Percentiles rank a stretch among this genome's conserved stretches.
Evolutionary conservation across 768 basidiomycete genomes (phyloP).

Genomic region (Lactarius sp.): DNA sequence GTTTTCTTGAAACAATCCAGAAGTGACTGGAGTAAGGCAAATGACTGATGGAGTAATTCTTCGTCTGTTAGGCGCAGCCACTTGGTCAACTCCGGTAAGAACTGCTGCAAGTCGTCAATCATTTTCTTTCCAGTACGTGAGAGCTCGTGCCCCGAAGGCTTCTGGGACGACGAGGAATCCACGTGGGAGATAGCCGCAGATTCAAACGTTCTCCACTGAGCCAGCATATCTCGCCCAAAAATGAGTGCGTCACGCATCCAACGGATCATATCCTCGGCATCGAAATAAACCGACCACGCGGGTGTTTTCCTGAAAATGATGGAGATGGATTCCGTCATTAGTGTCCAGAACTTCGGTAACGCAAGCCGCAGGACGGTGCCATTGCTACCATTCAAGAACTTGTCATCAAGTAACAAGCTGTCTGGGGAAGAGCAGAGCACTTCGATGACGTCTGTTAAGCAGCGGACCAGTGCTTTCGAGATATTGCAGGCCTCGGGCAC

Average conservation of each 20-base stretch:
- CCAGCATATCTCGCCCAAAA: slow-evolving; percentile 82
- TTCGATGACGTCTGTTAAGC: slow-evolving; percentile 89
- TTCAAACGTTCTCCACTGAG: slow-evolving; percentile 77
- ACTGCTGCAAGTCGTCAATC: slow-evolving; percentile 70
- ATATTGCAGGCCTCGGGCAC: slow-evolving; percentile 84
- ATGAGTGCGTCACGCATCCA: slow-evolving; percentile 99
- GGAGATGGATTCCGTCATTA: slow-evolving; percentile 74
- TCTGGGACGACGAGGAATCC: slow-evolving; percentile 28
- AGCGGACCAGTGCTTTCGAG: slow-evolving; percentile 88
- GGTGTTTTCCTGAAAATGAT: slow-evolving; percentile 84
- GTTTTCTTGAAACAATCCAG: slow-evolving; percentile 71
- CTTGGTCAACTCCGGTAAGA: slow-evolving; percentile 70
- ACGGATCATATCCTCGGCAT: slow-evolving; percentile 77
- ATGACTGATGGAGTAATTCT: slow-evolving; percentile 87
- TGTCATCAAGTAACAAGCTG: slow-evolving; percentile 58
- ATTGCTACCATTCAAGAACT: slow-evolving; percentile 46
- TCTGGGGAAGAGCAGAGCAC: slow-evolving; percentile 70
- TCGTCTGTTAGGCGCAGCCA: slow-evolving; percentile 94
- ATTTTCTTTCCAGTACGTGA: slow-evolving; percentile 66
- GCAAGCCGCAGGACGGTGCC: slow-evolving; percentile 44
- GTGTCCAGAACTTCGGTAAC: slow-evolving; percentile 71
- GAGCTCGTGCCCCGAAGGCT: slow-evolving; percentile 36
- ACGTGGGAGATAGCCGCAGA: slow-evolving; percentile 46
- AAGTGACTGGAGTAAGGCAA: slow-evolving; percentile 73
- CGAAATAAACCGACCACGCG: slow-evolving; percentile 75